Conservation (phyloP, 2,329 filamentous ascomycete species). For the Fusarium verrucosum region DNA sequence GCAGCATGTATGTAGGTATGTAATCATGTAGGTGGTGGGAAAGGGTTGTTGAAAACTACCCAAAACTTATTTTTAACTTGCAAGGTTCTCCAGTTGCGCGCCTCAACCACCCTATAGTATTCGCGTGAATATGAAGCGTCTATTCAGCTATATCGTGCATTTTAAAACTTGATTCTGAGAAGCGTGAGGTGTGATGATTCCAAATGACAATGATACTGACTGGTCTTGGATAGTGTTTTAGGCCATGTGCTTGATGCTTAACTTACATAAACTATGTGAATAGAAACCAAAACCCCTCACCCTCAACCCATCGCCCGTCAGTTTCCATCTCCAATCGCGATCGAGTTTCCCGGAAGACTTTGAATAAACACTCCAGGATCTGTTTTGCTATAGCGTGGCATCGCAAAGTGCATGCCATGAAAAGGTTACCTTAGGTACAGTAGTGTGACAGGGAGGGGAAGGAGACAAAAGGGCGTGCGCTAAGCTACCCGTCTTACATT, state of each 20-base stretch:
- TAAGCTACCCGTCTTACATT: conserved; percentile 7
- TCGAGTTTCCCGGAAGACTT: not conserved
- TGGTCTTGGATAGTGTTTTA: too few species aligned
- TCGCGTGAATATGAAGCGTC: not conserved
- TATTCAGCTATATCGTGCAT: not conserved
- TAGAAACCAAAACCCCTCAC: not conserved
- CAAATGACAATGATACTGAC: too few species aligned
- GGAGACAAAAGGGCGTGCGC: conserved; percentile 16
- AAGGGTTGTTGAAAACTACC: conserved; percentile 29
- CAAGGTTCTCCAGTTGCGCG: conserved; percentile 16
- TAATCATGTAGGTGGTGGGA: conserved; percentile 13
- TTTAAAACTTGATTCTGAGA: too few species aligned
- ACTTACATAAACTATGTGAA: not conserved
- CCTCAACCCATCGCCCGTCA: not conserved
- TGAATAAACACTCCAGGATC: conserved; percentile 10
- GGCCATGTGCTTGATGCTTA: too few species aligned
- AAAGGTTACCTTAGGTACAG: conserved; percentile 11
- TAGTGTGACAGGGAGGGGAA: conserved; percentile 1
- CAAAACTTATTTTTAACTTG: conserved; percentile 18
- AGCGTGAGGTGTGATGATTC: too few species aligned
- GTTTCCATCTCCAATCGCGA: not conserved
- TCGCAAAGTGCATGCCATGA: conserved; percentile 10
- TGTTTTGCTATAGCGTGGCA: conserved; percentile 11
- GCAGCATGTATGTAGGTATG: not conserved
- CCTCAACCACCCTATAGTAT: too few species aligned